Percentiles rank a stretch among this genome's conserved stretches.
Conservation (phyloP, 768 basidiomycete genomes). For the Vishniacozyma victoriae region DNA sequence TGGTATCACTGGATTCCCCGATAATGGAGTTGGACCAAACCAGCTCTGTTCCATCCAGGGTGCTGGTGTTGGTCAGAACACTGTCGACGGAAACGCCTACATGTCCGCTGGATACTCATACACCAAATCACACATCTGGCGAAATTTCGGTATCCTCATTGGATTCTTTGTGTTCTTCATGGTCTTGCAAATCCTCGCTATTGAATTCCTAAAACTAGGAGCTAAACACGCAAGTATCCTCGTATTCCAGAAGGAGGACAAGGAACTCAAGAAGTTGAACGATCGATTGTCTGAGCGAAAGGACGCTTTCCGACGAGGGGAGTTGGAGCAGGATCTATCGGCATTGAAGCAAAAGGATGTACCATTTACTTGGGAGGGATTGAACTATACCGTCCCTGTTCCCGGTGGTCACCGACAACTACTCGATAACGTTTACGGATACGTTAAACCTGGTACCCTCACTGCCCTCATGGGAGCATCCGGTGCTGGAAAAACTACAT, state of each 20-base stretch:
- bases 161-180: constrained; percentile 68
- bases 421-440: constrained; percentile 48
- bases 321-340: constrained; percentile 50
- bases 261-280: constrained; percentile 51
- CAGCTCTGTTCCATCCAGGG: constrained; percentile 75
- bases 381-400: constrained; percentile 54
- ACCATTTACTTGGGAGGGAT: constrained; percentile 70
- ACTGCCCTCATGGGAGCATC: constrained; percentile 52
- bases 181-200: constrained; percentile 59
- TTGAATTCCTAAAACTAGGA: constrained; percentile 37
- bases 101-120: constrained; percentile 53
- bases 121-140: constrained; percentile 41
- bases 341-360: constrained; percentile 46
- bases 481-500: constrained; percentile 50
- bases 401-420: constrained; percentile 45
- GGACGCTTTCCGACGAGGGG: constrained; percentile 47
- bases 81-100: constrained; percentile 60
- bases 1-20: constrained; percentile 34
- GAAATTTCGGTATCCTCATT: constrained; percentile 60
- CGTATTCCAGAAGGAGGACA: constrained; percentile 59
- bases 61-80: constrained; percentile 54
- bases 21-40: constrained; percentile 46
- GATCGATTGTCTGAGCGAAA: constrained; percentile 52
- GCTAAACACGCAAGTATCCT: constrained; percentile 47
- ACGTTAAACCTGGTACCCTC: constrained; percentile 48